Evolutionary conservation across 495 filamentous ascomycete genomes (phyloP), one percentile per base, ranked within the genome.

Genomic region (Penicillium turbatum): DNA sequence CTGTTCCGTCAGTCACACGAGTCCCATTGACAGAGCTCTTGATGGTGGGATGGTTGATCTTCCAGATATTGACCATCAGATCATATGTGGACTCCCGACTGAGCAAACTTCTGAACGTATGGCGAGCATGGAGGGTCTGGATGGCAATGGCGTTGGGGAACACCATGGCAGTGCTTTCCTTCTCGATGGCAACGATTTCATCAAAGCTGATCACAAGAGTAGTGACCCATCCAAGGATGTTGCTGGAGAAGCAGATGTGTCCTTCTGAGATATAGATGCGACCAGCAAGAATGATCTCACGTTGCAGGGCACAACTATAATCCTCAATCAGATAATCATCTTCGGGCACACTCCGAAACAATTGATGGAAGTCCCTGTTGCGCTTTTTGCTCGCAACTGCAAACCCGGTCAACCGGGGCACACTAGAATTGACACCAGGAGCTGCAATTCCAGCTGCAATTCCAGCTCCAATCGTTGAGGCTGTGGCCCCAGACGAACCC

Each of bases 111-210:
- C 95, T 90, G 69, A 99, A 97, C 5, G 93, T 84, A 62, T 97
- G 91, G 44, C 92, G 89, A 15, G 95, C 90, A 66, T 99, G 93
- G 21, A 97, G 74, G 0, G 93, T 99, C 41, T 95, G 90, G 43
- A 99, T 95, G 53, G 95, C 92, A 56, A 99, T 90, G 13, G 91
- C 95, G 71, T 99, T 99, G 40, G 92, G 93, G 68, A 99, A 97
- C 1, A 99, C 83, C 67, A 97, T 79, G 5, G 92, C 95, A 0
- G 93, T 99, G 56, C 81, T 96, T 69, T 95, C 91, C 71, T 97
- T 99, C 66, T 99, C 93, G 2, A 99, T 86, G 0, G 91, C 88
- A 29, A 97, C 89, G 44, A 99, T 86, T 67, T 99, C 93, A 64
- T 97, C 95, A 67, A 97, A 99, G 65, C 89, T 93, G 69, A 99